These are phyloP conservation scores for Rhynchosporium secalis DNA, from an alignment of 2,329 filamentous ascomycete genomes.

Conservation along the genomic window DNA sequence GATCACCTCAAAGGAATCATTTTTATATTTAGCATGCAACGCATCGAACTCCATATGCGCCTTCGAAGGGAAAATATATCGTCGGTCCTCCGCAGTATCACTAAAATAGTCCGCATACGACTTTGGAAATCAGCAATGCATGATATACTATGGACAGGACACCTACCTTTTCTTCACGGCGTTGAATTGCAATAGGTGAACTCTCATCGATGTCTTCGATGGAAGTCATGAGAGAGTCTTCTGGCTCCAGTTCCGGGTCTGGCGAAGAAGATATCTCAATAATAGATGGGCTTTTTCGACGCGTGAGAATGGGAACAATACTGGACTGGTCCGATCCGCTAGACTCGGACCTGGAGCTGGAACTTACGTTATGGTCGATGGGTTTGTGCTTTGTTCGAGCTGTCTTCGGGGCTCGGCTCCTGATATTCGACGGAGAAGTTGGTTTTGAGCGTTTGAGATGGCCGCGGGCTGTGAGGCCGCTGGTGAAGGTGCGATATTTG, in stretches of 20 bases:
- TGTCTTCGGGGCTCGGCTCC: background rate
- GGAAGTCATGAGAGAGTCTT: background rate
- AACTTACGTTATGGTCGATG: conserved; percentile 1
- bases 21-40: background rate
- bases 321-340: background rate
- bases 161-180: background rate
- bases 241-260: background rate
- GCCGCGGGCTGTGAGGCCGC: background rate
- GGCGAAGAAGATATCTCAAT: background rate
- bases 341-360: background rate
- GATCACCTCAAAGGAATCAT: conserved; percentile 1
- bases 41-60: background rate
- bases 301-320: background rate
- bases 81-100: background rate
- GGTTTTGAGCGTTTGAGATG: background rate
- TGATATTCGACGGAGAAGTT: background rate
- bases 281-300: background rate
- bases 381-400: background rate
- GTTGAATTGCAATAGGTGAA: background rate
- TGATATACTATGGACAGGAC: background rate
- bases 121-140: background rate
- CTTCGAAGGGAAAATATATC: background rate
- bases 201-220: background rate
- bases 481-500: background rate
- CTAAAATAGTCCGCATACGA: background rate